Base-by-base conservation (phyloP, 768 basidiomycete genomes). In the Tephrocybe rancida region DNA sequence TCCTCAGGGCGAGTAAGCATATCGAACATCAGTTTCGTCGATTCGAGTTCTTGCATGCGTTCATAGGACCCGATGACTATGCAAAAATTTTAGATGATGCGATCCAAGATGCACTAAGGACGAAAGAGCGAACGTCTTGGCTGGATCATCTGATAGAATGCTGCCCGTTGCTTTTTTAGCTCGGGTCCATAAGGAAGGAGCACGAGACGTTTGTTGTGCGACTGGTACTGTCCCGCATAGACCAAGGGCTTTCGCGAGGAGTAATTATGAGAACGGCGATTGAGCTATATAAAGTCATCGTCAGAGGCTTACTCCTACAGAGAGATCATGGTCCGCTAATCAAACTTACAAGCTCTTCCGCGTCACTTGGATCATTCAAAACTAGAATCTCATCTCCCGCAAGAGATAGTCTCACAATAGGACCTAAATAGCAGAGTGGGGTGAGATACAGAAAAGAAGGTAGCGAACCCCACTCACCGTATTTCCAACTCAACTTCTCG, bases 91-190 rank as follows among this genome's bases (percentile, higher is more conserved):
- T 5, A 29, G 37, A 8, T n/a, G 32, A 16, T 30, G 11, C 30
- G 3, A 30, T n/a, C n/a, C n/a, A n/a, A n/a, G n/a, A n/a, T n/a
- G 3, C 5, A 6, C 3, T 24, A 2, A 19, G 5, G 29, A 25
- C 8, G 5, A 22, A 13, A 29, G 3, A 14, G 32, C 47, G 10
- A 18, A 57, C 56, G 51, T 45, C 44, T 25, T 11, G 51, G 51
- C 16, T 57, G 51, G 13, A 53, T 29, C 56, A 57, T 57, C 32
- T 57, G 56, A 44, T 48, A 43, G 43, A 57, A 53, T 1, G 56
- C 56, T 5, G 50, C 50, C 3, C 50, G 32, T 9, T 51, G 37
- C 44, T 37, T 44, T 24, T 53, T 58, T 24, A 58, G 22, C 25
- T 58, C 56, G 6, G 44, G 2, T 25, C 56, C 56, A 24, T 58